phyloP scores from a whole-genome alignment of 1,284 basidiomycete species.

The Vanrija pseudolonga region DNA sequence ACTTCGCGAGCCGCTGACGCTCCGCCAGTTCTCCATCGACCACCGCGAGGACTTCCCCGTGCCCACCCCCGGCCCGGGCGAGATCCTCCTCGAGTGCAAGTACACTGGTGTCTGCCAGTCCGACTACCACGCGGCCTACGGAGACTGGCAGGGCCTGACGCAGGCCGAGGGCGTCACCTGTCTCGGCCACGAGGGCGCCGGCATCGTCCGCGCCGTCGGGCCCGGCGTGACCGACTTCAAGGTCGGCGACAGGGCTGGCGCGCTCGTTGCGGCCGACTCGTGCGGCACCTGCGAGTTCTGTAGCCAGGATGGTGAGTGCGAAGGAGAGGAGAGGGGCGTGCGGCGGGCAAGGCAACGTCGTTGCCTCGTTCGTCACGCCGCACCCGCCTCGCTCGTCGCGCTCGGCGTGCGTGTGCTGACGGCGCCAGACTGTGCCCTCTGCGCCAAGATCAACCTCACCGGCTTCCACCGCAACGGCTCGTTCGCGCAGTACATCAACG shows the following conservation, averaged over 20 bases:
- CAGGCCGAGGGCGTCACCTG: constrained; percentile 10
- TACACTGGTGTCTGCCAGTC: constrained; percentile 17
- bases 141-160: not conserved
- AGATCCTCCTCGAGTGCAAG: constrained; percentile 20
- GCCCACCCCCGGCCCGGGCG: constrained; percentile 14
- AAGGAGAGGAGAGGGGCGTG: no score
- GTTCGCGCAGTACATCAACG: constrained; percentile 10
- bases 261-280: constrained; percentile 11
- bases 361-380: not conserved
- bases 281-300: constrained; percentile 17
- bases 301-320: constrained; percentile 8
- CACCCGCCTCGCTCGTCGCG: not conserved
- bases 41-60: constrained; percentile 20
- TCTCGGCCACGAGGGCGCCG: constrained; percentile 20
- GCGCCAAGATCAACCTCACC: constrained; percentile 3
- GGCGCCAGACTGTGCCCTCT: constrained; percentile 14
- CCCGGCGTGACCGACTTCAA: constrained; percentile 15
- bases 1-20: not conserved
- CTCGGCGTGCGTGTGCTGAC: no score
- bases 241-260: constrained; percentile 14
- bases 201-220: constrained; percentile 14
- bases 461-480: not conserved
- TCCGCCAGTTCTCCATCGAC: constrained; percentile 12
- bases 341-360: no score
- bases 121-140: constrained; percentile 11